These are phyloP conservation scores for Colletotrichum musicola DNA, from an alignment of 2,329 filamentous ascomycete genomes.

Conservation along the genomic window DNA sequence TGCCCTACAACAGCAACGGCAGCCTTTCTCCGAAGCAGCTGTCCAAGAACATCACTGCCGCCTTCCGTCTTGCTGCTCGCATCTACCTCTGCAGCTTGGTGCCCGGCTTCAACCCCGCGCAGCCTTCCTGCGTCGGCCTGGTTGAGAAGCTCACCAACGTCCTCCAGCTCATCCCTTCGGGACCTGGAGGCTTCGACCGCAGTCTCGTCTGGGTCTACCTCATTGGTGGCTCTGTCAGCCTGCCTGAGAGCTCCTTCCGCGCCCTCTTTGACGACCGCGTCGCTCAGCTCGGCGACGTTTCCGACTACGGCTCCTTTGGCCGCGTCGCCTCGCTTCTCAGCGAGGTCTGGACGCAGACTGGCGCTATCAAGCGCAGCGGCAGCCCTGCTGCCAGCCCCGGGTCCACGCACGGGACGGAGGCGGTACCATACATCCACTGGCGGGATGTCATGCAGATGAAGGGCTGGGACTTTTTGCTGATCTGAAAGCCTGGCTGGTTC, in stretches of 20 bases:
- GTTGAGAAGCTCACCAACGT: constrained; percentile 82
- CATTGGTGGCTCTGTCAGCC: constrained; percentile 84
- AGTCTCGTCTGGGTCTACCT: constrained; percentile 94
- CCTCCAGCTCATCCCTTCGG: constrained; percentile 85
- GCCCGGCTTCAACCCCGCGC: constrained; percentile 83
- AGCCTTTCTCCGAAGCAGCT: constrained; percentile 86
- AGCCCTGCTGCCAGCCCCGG: constrained; percentile 43
- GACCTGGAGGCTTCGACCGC: constrained; percentile 86
- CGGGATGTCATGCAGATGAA: constrained; percentile 92
- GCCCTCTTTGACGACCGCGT: constrained; percentile 82
- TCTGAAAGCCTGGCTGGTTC: constrained; percentile 60
- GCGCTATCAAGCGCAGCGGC: constrained; percentile 57
- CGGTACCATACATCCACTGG: constrained; percentile 85
- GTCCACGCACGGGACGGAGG: constrained; percentile 50
- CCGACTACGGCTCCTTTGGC: constrained; percentile 86
- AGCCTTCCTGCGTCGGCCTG: constrained; percentile 80
- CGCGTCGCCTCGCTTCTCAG: constrained; percentile 82
- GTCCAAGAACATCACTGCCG: constrained; percentile 86
- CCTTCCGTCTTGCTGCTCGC: constrained; percentile 92
- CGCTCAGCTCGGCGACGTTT: constrained; percentile 79
- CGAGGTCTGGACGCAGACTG: constrained; percentile 88
- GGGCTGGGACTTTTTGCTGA: constrained; percentile 92
- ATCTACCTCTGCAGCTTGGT: constrained; percentile 98
- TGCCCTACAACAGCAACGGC: constrained; percentile 76
- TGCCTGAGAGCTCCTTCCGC: constrained; percentile 80